Evolutionary conservation across 164 flowering plant species (phyloP).

Genomic region (Vitis riparia): DNA sequence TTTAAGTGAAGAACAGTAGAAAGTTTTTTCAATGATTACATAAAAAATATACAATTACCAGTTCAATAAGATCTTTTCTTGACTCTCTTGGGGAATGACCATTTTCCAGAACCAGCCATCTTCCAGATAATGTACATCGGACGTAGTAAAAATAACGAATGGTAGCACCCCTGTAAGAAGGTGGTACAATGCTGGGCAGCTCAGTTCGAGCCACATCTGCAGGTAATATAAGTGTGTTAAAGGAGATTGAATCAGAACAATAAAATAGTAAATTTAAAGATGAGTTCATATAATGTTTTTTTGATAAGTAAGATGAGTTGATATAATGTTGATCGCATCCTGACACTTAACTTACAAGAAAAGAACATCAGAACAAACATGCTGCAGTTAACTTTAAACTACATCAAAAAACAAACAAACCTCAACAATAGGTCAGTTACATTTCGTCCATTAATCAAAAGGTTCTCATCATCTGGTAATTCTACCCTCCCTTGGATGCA

Average conservation of each 20-base stretch:
- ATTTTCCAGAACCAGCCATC: conserved; percentile 66
- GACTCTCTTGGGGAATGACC: conserved; percentile 49
- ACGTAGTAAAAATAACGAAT: conserved; percentile 85
- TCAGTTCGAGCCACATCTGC: conserved; percentile 69
- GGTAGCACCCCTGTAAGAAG: conserved; percentile 85
- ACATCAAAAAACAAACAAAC: too few species aligned
- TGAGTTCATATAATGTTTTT: background rate
- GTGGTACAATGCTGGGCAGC: conserved; percentile 77
- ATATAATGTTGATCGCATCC: background rate
- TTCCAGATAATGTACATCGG: conserved; percentile 53
- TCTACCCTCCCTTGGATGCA: too few species aligned
- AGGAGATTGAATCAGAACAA: background rate
- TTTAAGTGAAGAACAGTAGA: too few species aligned
- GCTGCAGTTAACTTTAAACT: too few species aligned
- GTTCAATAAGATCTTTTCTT: conserved; percentile 41
- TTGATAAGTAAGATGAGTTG: background rate
- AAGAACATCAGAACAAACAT: too few species aligned
- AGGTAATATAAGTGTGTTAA: conserved; percentile 12
- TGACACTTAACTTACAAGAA: too few species aligned
- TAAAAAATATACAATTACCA: conserved; percentile 36
- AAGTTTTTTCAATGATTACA: too few species aligned
- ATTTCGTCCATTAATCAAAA: too few species aligned
- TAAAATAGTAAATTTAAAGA: background rate
- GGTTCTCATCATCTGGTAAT: too few species aligned
- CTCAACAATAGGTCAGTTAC: too few species aligned